These are phyloP conservation scores for Pseudozyma sp. DNA, from an alignment of 1,284 basidiomycete species.

Conservation along the genomic window DNA sequence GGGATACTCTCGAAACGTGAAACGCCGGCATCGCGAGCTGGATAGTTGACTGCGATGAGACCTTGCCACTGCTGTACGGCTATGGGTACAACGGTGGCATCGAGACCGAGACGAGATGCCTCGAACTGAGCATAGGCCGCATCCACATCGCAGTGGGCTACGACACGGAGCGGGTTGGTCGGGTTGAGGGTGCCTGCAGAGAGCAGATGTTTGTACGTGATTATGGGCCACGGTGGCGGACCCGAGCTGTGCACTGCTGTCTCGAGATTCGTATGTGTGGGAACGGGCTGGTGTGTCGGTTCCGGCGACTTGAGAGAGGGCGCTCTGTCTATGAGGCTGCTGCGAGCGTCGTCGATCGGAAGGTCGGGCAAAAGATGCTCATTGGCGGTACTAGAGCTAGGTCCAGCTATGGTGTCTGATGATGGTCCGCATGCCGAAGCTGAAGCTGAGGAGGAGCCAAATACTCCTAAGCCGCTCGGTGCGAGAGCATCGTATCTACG, in stretches of 20 bases:
- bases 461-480: not conserved
- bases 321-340: conserved; percentile 31
- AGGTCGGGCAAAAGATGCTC: conserved; percentile 23
- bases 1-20: conserved; percentile 72
- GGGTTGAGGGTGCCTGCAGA: conserved; percentile 62
- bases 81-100: conserved; percentile 78
- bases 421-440: not conserved
- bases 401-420: not conserved
- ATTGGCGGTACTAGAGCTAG: conserved; percentile 1
- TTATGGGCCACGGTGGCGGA: conserved; percentile 46
- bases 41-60: conserved; percentile 93
- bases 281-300: conserved; percentile 21
- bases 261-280: conserved; percentile 43
- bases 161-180: conserved; percentile 71
- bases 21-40: conserved; percentile 89
- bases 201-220: conserved; percentile 60
- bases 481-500: conserved; percentile 32
- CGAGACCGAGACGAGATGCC: conserved; percentile 81
- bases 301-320: conserved; percentile 35
- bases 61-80: conserved; percentile 91
- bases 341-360: conserved; percentile 13
- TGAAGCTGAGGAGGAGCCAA: conserved; percentile 11
- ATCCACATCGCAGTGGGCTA: conserved; percentile 84
- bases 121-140: conserved; percentile 77
- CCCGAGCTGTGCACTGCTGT: conserved; percentile 28